A percentile compares a stretch with the other conserved stretches of the same genome.
Evolutionary conservation across 2,329 filamentous ascomycete genomes (phyloP).

Genomic region (Lomentospora prolificans): DNA sequence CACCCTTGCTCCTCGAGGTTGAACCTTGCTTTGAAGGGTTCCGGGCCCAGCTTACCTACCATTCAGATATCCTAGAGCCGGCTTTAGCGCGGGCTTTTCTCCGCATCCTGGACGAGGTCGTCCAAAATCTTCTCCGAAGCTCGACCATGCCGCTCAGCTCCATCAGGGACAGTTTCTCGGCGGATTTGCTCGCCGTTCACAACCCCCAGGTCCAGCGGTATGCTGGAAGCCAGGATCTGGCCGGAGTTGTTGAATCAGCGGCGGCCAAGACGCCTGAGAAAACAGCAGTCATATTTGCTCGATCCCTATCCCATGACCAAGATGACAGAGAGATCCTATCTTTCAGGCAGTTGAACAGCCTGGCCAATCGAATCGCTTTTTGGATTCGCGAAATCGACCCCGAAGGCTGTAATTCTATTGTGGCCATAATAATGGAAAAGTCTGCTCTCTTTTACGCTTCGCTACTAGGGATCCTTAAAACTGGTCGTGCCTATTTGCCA

Average conservation of each 20-base stretch:
- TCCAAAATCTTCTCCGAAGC: constrained; percentile 19
- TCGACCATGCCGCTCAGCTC: constrained; percentile 10
- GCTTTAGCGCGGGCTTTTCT: constrained; percentile 47
- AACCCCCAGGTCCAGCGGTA: constrained; percentile 30
- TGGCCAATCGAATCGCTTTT: constrained; percentile 53
- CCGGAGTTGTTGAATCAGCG: constrained; percentile 42
- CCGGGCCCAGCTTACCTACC: constrained; percentile 36
- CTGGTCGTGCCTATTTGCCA: constrained; percentile 71
- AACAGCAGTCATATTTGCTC: constrained; percentile 56
- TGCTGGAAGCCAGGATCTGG: constrained; percentile 32
- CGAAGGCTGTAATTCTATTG: constrained; percentile 34
- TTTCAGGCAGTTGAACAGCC: constrained; percentile 53
- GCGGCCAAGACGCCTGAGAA: constrained; percentile 38
- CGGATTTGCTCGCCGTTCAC: constrained; percentile 34
- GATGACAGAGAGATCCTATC: constrained; percentile 36
- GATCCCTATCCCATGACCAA: constrained; percentile 28
- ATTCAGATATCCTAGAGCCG: constrained; percentile 37
- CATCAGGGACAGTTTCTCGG: constrained; percentile 16
- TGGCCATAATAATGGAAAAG: constrained; percentile 74
- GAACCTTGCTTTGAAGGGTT: constrained; percentile 46
- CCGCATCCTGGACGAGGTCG: constrained; percentile 49
- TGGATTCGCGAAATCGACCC: constrained; percentile 37
- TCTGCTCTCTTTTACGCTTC: constrained; percentile 61
- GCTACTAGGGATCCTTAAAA: constrained; percentile 65
- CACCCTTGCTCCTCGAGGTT: constrained; percentile 65